A percentile compares a stretch with the other conserved stretches of the same genome.
These are phyloP conservation scores for Kodamaea sagamina DNA, from an alignment of 805 yeast species.

Conservation along the genomic window DNA sequence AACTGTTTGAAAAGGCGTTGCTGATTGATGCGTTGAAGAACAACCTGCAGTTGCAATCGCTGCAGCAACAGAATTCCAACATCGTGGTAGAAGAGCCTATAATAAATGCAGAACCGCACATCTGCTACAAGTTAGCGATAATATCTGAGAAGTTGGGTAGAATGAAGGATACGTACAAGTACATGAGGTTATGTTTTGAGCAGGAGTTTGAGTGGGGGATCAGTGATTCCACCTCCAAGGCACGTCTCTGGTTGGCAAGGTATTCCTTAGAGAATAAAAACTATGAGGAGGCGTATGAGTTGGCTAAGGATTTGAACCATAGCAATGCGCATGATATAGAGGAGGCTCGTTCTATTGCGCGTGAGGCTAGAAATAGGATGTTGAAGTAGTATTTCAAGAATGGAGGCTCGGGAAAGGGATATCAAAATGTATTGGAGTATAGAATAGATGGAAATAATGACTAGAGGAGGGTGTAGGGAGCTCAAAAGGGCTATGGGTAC, in stretches of 20 bases:
- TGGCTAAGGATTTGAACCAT: constrained; percentile 64
- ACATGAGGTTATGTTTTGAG: constrained; percentile 68
- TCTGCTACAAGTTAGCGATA: constrained; percentile 66
- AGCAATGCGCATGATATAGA: constrained; percentile 87
- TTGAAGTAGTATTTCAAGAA: constrained; percentile 12
- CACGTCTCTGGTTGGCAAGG: constrained; percentile 84
- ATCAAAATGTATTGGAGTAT: too few species aligned
- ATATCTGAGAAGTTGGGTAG: constrained; percentile 62
- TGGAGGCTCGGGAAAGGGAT: too few species aligned
- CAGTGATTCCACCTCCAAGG: constrained; percentile 73
- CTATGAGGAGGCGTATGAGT: constrained; percentile 68
- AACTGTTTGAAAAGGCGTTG: constrained; percentile 78
- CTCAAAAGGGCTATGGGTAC: too few species aligned
- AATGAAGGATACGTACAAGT: constrained; percentile 51
- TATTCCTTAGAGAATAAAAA: constrained; percentile 56
- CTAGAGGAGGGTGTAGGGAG: too few species aligned
- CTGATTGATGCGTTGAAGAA: constrained; percentile 38
- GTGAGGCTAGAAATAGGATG: constrained; percentile 69
- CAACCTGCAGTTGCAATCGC: constrained; percentile 4
- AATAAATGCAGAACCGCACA: constrained; percentile 44
- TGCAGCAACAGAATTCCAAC: constrained; percentile 19
- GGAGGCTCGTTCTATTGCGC: constrained; percentile 81
- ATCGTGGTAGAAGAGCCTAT: constrained; percentile 32
- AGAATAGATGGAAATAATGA: too few species aligned
- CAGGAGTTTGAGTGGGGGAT: constrained; percentile 65